Evolutionary conservation across 2,329 filamentous ascomycete species (phyloP).

Genomic region (Beauveria pseudobassiana): DNA sequence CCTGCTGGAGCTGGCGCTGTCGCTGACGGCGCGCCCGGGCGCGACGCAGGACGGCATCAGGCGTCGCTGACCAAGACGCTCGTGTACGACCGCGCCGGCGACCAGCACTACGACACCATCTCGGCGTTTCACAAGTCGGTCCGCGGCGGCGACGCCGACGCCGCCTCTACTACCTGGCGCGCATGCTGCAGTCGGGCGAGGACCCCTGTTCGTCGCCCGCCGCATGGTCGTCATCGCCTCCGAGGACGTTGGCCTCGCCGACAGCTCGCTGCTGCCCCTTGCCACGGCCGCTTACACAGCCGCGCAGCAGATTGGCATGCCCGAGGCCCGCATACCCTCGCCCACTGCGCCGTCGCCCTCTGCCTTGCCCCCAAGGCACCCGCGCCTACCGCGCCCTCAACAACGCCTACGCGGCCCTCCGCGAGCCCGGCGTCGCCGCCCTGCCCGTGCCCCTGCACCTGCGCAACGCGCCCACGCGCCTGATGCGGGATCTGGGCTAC

Average conservation of each 20-base stretch:
- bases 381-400: conserved; percentile 75
- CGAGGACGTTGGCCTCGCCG: conserved; percentile 87
- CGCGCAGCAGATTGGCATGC: conserved; percentile 88
- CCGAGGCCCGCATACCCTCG: conserved; percentile 90
- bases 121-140: conserved; percentile 96
- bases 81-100: conserved; percentile 89
- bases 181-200: conserved; percentile 93
- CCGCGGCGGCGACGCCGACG: conserved; percentile 78
- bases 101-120: conserved; percentile 97
- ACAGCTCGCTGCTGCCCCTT: conserved; percentile 73
- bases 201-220: conserved; percentile 84
- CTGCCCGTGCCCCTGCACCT: conserved; percentile 81
- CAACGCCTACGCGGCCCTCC: conserved; percentile 69
- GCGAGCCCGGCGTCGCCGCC: conserved; percentile 74
- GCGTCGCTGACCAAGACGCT: conserved; percentile 79
- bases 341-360: conserved; percentile 78
- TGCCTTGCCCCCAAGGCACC: conserved; percentile 75
- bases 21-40: conserved; percentile 48
- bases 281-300: conserved; percentile 83
- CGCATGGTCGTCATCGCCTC: conserved; percentile 92
- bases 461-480: conserved; percentile 79
- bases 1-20: conserved; percentile 81
- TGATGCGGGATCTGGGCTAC: conserved; percentile 92
- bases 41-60: conserved; percentile 70
- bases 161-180: conserved; percentile 89